These are phyloP conservation scores for Peronospora belbahrii DNA, from an alignment of 352 stramenopile genomes.

Conservation along the genomic window DNA sequence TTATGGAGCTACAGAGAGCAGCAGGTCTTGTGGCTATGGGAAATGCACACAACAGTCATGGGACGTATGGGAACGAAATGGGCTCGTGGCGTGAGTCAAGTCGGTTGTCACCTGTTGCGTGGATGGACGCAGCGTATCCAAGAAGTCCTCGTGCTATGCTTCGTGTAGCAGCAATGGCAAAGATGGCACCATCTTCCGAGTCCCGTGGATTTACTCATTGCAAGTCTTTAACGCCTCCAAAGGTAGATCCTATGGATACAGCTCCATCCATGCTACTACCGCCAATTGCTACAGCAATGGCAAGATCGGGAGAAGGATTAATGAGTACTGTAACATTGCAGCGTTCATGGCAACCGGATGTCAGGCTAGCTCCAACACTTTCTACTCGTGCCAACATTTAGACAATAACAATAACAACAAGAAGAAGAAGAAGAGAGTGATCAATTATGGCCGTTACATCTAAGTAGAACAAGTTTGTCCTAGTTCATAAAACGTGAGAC, in stretches of 20 bases:
- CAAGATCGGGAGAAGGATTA: constrained; percentile 25
- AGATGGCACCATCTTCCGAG: constrained; percentile 21
- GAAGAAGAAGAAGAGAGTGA: no score
- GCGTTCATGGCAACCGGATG: constrained; percentile 23
- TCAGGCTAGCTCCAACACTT: constrained; percentile 16
- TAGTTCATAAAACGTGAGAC: no score
- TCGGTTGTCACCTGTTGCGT: constrained; percentile 9
- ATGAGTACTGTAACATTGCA: constrained; percentile 15
- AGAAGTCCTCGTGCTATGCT: constrained; percentile 36
- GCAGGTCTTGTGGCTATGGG: constrained; percentile 17
- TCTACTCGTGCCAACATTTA: constrained; percentile 24
- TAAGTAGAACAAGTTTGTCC: no score
- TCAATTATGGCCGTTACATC: no score
- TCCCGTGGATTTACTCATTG: constrained; percentile 10
- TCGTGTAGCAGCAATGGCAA: constrained; percentile 23
- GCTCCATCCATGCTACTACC: constrained; percentile 20
- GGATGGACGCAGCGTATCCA: constrained; percentile 23
- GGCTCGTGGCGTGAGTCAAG: constrained; percentile 19
- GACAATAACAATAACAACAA: no score
- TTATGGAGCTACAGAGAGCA: constrained; percentile 25
- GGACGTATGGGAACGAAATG: constrained; percentile 7
- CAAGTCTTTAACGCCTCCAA: constrained; percentile 3
- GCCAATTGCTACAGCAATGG: constrained; percentile 30
- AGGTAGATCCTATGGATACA: neutral
- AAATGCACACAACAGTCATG: constrained; percentile 1